A percentile compares a stretch with the other conserved stretches of the same genome.
These are phyloP conservation scores for Sesbania bispinosa DNA, from an alignment of 306 rosid species.

Conservation along the genomic window DNA sequence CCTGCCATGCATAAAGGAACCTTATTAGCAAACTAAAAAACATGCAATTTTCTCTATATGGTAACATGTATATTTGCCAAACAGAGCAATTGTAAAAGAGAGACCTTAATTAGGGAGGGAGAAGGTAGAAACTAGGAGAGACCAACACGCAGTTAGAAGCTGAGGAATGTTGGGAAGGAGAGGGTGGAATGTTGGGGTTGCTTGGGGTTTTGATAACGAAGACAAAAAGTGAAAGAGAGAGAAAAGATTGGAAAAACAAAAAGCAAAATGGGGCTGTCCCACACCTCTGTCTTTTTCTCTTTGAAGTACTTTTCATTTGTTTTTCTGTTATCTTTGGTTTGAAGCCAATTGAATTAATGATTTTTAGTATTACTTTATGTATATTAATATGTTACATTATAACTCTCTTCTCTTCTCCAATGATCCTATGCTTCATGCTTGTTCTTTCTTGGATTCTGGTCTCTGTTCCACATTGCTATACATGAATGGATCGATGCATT, in stretches of 20 bases:
- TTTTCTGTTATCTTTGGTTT: constrained; percentile 49
- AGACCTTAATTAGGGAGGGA: constrained; percentile 23
- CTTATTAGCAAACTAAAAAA: neutral
- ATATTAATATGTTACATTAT: neutral
- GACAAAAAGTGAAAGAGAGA: constrained; percentile 51
- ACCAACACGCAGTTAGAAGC: neutral
- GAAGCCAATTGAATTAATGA: constrained; percentile 37
- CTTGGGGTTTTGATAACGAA: constrained; percentile 77
- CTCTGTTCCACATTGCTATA: constrained; percentile 48
- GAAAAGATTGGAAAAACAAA: constrained; percentile 21
- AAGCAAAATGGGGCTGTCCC: constrained; percentile 25
- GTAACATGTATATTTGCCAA: neutral
- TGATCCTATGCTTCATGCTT: constrained; percentile 82
- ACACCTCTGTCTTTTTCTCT: constrained; percentile 22
- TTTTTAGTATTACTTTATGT: neutral
- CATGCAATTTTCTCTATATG: neutral
- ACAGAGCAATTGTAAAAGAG: neutral
- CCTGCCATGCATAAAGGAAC: constrained; percentile 10
- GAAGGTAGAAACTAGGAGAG: constrained; percentile 20
- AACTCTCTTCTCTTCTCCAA: constrained; percentile 1
- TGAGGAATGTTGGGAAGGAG: constrained; percentile 22
- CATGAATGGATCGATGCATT: constrained; percentile 28
- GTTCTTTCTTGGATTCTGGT: constrained; percentile 54
- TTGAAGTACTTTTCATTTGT: constrained; percentile 47
- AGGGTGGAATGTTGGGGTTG: constrained; percentile 55